These are phyloP conservation scores for Russula sp. DNA, from an alignment of 768 basidiomycete genomes.

Conservation along the genomic window DNA sequence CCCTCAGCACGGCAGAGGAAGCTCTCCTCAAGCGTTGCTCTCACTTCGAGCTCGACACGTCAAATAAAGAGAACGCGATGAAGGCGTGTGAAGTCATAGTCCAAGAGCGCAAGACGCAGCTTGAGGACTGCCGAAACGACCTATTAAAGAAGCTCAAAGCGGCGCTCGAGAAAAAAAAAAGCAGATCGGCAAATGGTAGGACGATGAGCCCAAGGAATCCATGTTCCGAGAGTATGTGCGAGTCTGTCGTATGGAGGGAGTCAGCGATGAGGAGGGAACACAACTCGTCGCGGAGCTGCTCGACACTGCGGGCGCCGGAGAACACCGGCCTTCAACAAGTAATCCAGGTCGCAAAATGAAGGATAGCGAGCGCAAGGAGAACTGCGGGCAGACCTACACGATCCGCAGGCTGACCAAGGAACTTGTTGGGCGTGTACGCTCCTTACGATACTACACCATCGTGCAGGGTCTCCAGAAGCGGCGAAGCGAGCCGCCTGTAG, in stretches of 20 bases:
- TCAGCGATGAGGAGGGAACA: slow-evolving; percentile 74
- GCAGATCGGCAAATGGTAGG: slow-evolving; percentile 43
- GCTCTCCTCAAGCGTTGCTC: slow-evolving; percentile 93
- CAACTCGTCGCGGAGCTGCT: slow-evolving; percentile 54
- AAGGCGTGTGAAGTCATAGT: slow-evolving; percentile 92
- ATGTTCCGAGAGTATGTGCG: slow-evolving; percentile 77
- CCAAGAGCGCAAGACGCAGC: slow-evolving; percentile 68
- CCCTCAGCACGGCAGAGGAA: slow-evolving; percentile 73
- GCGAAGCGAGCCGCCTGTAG: slow-evolving; percentile 48
- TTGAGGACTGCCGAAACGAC: slow-evolving; percentile 73
- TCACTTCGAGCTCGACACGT: slow-evolving; percentile 81
- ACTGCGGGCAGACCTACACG: slow-evolving; percentile 82
- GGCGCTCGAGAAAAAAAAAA: slow-evolving; percentile 62
- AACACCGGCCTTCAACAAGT: slow-evolving; percentile 21
- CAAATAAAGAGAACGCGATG: slow-evolving; percentile 66
- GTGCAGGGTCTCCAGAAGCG: slow-evolving; percentile 86
- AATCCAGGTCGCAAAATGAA: slow-evolving; percentile 34
- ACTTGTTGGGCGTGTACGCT: slow-evolving; percentile 83
- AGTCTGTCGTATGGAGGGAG: slow-evolving; percentile 59
- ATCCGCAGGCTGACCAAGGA: slow-evolving; percentile 83
- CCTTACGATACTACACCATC: slow-evolving; percentile 85
- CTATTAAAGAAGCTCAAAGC: slow-evolving; percentile 58
- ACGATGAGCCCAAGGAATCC: slow-evolving; percentile 48
- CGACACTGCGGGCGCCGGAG: slow-evolving; percentile 50
- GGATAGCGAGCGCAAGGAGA: slow-evolving; percentile 57